Conservation (phyloP, 169 alveolate species). For the Cryptosporidium baileyi region DNA sequence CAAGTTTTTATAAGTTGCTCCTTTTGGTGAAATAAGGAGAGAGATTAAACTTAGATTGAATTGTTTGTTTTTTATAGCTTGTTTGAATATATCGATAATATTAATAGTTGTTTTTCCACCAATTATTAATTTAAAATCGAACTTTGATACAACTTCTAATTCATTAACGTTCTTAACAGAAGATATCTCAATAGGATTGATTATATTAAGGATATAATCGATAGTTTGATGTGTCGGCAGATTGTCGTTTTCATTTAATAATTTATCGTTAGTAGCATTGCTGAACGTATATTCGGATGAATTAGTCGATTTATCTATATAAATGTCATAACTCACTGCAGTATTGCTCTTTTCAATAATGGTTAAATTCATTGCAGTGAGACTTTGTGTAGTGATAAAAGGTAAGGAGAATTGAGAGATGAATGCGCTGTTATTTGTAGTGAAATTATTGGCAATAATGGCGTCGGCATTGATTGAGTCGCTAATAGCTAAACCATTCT, state of each 20-base stretch:
- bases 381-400: conserved; percentile 51
- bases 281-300: too few species aligned
- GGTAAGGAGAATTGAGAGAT: conserved; percentile 61
- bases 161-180: not conserved
- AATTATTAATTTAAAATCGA: conserved; percentile 11
- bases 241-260: not conserved
- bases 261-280: not conserved
- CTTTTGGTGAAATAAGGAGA: not conserved
- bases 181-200: not conserved
- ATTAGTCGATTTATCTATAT: too few species aligned
- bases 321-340: too few species aligned
- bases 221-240: not conserved
- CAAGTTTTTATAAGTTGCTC: not conserved
- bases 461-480: not conserved
- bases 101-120: conserved; percentile 14
- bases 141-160: not conserved
- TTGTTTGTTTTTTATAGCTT: not conserved
- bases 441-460: not conserved
- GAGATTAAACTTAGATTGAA: conserved; percentile 9
- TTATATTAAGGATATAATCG: conserved; percentile 3
- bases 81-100: not conserved
- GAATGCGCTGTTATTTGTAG: conserved; percentile 2
- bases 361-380: not conserved
- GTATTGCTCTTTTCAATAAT: not conserved
- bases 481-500: not conserved